These are phyloP conservation scores for Starmera quercuum DNA, from an alignment of 805 yeast species.

Conservation along the genomic window DNA sequence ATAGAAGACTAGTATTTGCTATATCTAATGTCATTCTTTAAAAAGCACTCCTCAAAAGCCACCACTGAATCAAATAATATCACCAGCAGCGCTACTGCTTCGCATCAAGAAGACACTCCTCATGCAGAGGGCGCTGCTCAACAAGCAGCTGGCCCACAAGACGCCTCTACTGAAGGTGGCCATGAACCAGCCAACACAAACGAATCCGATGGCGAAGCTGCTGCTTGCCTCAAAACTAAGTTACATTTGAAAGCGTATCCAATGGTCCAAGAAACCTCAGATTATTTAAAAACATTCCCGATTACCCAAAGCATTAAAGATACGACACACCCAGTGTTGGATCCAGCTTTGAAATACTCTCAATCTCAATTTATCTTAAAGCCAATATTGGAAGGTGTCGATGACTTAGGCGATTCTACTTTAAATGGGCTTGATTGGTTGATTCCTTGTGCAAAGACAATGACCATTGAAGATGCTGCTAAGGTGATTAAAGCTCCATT, in stretches of 20 bases:
- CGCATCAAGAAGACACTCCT: not conserved
- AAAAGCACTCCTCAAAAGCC: not conserved
- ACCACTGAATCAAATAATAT: not conserved
- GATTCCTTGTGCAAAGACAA: conserved; percentile 53
- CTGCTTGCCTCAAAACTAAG: conserved; percentile 21
- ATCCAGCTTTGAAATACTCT: conserved; percentile 21
- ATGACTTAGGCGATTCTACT: conserved; percentile 47
- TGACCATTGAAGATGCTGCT: conserved; percentile 40
- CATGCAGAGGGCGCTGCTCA: not conserved
- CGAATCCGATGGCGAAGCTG: not conserved
- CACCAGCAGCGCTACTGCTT: not conserved
- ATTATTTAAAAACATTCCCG: conserved; percentile 26
- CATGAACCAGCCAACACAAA: not conserved
- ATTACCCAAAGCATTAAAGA: conserved; percentile 27
- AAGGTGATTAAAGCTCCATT: conserved; percentile 46
- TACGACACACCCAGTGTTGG: conserved; percentile 22
- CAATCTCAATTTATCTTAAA: conserved; percentile 27
- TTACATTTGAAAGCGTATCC: conserved; percentile 42
- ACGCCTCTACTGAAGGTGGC: not conserved
- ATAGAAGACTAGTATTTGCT: too few species aligned
- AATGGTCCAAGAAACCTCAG: conserved; percentile 33
- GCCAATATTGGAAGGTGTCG: conserved; percentile 39
- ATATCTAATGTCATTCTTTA: conserved; percentile 1
- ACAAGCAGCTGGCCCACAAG: not conserved
- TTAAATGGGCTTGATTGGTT: conserved; percentile 48